A percentile compares a stretch with the other conserved stretches of the same genome.
Conservation (phyloP, 805 yeast species). For the Kodamaea sagamina region DNA sequence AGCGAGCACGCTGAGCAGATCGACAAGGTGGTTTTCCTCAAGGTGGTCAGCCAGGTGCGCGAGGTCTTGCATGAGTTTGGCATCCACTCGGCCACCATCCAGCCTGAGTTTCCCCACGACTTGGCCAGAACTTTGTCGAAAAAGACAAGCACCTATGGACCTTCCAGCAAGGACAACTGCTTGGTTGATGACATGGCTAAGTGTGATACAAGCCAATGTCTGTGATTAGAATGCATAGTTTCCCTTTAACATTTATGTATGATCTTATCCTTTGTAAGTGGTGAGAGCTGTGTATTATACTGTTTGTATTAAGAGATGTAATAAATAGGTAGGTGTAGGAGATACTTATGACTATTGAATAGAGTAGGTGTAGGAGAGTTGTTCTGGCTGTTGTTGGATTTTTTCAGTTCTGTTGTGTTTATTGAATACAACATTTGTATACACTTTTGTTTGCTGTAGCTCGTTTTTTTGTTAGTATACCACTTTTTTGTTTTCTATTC, state of each 20-base stretch:
- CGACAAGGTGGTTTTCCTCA: conserved; percentile 49
- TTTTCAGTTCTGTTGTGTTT: too few species aligned
- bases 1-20: conserved; percentile 52
- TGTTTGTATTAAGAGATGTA: neutral
- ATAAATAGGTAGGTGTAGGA: too few species aligned
- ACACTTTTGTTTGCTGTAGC: too few species aligned
- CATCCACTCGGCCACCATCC: conserved; percentile 91
- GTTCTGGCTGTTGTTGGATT: too few species aligned
- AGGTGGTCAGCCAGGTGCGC: conserved; percentile 74
- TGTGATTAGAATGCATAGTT: conserved; percentile 11
- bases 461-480: too few species aligned
- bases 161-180: conserved; percentile 30
- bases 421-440: too few species aligned
- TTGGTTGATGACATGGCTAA: conserved; percentile 32
- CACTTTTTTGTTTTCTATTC: too few species aligned
- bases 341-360: too few species aligned
- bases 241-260: neutral
- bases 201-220: conserved; percentile 31
- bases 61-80: conserved; percentile 80
- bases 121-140: conserved; percentile 6
- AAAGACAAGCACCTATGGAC: conserved; percentile 31
- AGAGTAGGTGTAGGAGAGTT: too few species aligned
- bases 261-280: conserved; percentile 7
- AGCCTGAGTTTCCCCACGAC: conserved; percentile 71
- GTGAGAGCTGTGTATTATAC: conserved; percentile 6